Conservation (phyloP, 2,329 filamentous ascomycete species). For the Aspergillus cejpii region DNA sequence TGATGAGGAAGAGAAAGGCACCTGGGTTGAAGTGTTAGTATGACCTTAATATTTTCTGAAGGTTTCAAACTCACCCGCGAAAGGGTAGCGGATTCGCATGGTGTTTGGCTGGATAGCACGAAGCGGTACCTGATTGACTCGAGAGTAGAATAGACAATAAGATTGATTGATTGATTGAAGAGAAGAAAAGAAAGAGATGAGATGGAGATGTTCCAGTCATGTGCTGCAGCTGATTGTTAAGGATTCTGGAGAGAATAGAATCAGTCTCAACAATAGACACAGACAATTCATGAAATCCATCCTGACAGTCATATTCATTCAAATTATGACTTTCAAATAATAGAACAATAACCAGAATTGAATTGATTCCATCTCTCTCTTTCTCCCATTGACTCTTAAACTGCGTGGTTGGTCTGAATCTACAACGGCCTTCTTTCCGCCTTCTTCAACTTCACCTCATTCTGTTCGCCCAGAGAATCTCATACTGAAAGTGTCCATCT, state of each 20-base stretch:
- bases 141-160: conserved; percentile 4
- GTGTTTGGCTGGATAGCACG: conserved; percentile 13
- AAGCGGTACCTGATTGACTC: neutral
- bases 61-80: conserved; percentile 61
- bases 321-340: neutral
- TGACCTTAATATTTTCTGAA: too few relatives aligned
- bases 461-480: conserved; percentile 38
- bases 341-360: neutral
- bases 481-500: conserved; percentile 33
- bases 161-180: neutral
- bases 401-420: conserved; percentile 30
- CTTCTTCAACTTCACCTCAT: conserved; percentile 36
- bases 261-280: neutral
- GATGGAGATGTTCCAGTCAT: conserved; percentile 16
- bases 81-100: conserved; percentile 83
- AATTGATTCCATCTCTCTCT: too few relatives aligned
- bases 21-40: conserved; percentile 41
- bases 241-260: neutral
- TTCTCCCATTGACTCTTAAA: conserved; percentile 11
- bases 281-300: neutral
- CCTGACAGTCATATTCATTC: neutral
- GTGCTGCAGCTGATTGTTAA: conserved; percentile 14
- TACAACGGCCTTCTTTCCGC: conserved; percentile 28
- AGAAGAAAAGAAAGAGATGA: conserved; percentile 5
- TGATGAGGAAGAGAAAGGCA: conserved; percentile 59